Evolutionary conservation across 176 grass and related monocot species (phyloP).

Genomic region (bread wheat (Triticum aestivum)): IWGSC_CS_RefSeq_v2.1 NC_057800.1:598301125-598301624

Average conservation of each 20-base stretch:
- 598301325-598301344: slow-evolving; percentile 2
- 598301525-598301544: background rate
- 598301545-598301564: slow-evolving; percentile 12
- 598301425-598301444: slow-evolving; percentile 24
- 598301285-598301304: background rate
- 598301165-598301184: slow-evolving; percentile 58
- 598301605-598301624: no score
- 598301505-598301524: background rate
- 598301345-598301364: slow-evolving; percentile 22
- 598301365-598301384: slow-evolving; percentile 31
- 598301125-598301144: slow-evolving; percentile 61
- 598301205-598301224: slow-evolving; percentile 98
- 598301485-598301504: background rate
- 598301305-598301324: slow-evolving; percentile 22
- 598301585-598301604: slow-evolving; percentile 2
- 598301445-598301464: slow-evolving; percentile 31
- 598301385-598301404: slow-evolving; percentile 34
- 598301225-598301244: slow-evolving; percentile 68
- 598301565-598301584: slow-evolving; percentile 21
- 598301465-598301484: background rate
- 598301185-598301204: slow-evolving; percentile 68
- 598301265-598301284: slow-evolving; percentile 30
- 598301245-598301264: slow-evolving; percentile 46
- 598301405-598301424: background rate
- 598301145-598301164: slow-evolving; percentile 75